Conservation (phyloP, 2,329 filamentous ascomycete genomes). For the Penicillium sp. region DNA sequence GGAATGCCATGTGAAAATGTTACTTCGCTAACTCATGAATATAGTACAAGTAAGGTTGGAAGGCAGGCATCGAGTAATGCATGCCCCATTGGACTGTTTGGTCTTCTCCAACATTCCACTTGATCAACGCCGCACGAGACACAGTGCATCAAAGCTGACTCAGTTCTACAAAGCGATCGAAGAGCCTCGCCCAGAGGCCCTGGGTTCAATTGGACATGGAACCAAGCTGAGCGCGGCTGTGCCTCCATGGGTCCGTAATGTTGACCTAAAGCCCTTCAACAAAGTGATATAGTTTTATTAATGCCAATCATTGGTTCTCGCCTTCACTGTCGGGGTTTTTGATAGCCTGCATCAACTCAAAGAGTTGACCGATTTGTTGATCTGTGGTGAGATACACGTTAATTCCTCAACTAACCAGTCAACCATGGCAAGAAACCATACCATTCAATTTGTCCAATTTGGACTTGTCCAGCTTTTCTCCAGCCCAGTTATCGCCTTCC, state of each 20-base stretch:
- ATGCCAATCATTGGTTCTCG: slow-evolving; percentile 21
- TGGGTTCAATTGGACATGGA: neutral
- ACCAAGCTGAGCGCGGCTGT: neutral
- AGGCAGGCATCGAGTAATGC: slow-evolving; percentile 21
- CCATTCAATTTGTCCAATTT: slow-evolving; percentile 96
- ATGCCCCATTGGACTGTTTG: slow-evolving; percentile 12
- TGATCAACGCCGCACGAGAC: neutral
- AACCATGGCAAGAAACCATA: slow-evolving; percentile 49
- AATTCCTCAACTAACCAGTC: slow-evolving; percentile 8
- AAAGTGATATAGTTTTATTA: neutral
- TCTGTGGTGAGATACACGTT: slow-evolving; percentile 56
- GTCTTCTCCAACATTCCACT: neutral
- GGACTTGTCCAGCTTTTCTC: slow-evolving; percentile 76
- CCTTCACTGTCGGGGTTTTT: slow-evolving; percentile 50
- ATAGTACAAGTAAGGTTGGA: slow-evolving; percentile 19
- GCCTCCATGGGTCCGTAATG: neutral
- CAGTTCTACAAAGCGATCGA: neutral
- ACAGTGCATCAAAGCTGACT: neutral
- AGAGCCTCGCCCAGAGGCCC: too few relatives aligned
- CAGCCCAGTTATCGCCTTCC: slow-evolving; percentile 83
- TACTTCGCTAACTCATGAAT: slow-evolving; percentile 10
- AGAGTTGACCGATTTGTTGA: slow-evolving; percentile 89
- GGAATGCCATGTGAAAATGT: neutral
- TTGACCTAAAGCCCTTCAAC: neutral
- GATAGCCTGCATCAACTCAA: slow-evolving; percentile 90